Conservation (phyloP, 116 monocot genomes). For the Iris pallida region DNA sequence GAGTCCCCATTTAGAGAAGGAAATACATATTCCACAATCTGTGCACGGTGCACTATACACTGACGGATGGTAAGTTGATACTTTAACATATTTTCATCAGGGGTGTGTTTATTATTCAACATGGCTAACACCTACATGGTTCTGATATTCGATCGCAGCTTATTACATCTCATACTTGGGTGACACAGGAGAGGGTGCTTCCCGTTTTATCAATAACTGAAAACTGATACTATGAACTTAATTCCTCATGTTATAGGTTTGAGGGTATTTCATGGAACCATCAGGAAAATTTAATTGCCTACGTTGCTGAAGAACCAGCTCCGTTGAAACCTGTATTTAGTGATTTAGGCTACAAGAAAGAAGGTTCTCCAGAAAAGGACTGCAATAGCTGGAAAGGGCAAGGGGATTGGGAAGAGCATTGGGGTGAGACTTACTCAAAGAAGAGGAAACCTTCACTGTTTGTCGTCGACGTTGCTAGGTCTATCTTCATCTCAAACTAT, state of each 20-base stretch:
- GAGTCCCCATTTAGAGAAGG: too few relatives aligned
- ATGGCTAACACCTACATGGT: background rate
- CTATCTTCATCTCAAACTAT: slow-evolving; percentile 5
- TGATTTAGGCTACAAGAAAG: slow-evolving; percentile 64
- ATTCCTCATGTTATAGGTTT: slow-evolving; percentile 56
- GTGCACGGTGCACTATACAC: too few relatives aligned
- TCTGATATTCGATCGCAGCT: background rate
- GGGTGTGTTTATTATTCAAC: background rate
- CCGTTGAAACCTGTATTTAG: slow-evolving; percentile 58
- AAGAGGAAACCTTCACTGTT: slow-evolving; percentile 77
- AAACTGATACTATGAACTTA: background rate
- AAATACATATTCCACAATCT: too few relatives aligned
- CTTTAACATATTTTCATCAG: background rate
- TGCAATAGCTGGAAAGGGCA: slow-evolving; percentile 81
- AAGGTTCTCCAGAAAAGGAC: slow-evolving; percentile 55
- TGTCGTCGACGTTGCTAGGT: slow-evolving; percentile 67
- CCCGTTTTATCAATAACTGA: background rate
- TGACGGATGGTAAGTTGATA: background rate
- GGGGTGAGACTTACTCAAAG: slow-evolving; percentile 94
- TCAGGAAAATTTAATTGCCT: slow-evolving; percentile 74
- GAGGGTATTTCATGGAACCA: slow-evolving; percentile 95
- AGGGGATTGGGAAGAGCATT: slow-evolving; percentile 92
- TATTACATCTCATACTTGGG: background rate
- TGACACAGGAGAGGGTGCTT: background rate
- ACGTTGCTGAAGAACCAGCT: slow-evolving; percentile 87